Evolutionary conservation across 2,329 filamentous ascomycete species (phyloP).

Genomic region (Ophiosphaerella narmari): DNA sequence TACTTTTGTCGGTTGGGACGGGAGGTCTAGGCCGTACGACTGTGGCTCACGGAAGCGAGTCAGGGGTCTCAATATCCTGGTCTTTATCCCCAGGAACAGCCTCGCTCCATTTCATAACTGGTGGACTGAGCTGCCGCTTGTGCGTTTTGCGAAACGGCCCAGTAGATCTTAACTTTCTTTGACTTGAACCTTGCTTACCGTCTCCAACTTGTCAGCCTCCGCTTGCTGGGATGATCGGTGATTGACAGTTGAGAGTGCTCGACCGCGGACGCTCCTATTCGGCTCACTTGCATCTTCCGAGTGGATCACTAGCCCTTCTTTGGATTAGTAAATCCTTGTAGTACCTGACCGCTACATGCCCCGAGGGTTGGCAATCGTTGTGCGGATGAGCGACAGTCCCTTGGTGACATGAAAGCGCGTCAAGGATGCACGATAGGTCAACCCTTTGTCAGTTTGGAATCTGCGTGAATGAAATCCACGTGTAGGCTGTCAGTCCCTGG

Average conservation of each 20-base stretch:
- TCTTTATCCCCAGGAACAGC: conserved; percentile 22
- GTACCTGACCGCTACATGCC: conserved; percentile 3
- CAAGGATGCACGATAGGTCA: conserved; percentile 16
- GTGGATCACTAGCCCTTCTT: conserved; percentile 1
- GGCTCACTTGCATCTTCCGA: not conserved
- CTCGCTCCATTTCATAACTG: conserved; percentile 27
- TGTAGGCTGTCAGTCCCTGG: conserved; percentile 27
- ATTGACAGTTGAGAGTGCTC: not conserved
- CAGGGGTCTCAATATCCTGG: conserved; percentile 20
- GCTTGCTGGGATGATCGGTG: not conserved
- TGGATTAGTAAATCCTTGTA: conserved; percentile 8
- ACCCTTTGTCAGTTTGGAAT: conserved; percentile 15
- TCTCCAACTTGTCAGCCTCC: not conserved
- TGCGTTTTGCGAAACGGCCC: conserved; percentile 25
- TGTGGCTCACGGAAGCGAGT: conserved; percentile 34
- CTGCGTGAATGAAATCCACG: conserved; percentile 30
- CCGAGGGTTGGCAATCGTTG: too few relatives aligned
- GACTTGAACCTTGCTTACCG: not conserved
- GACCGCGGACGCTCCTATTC: not conserved
- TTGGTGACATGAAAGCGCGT: not conserved
- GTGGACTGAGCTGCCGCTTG: conserved; percentile 18
- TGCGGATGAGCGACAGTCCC: not conserved
- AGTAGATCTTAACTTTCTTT: conserved; percentile 7
- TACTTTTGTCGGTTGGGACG: conserved; percentile 16
- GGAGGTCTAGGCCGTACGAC: conserved; percentile 19